Conservation (phyloP, 2,329 filamentous ascomycete genomes). For the Calycina herbarum region DNA sequence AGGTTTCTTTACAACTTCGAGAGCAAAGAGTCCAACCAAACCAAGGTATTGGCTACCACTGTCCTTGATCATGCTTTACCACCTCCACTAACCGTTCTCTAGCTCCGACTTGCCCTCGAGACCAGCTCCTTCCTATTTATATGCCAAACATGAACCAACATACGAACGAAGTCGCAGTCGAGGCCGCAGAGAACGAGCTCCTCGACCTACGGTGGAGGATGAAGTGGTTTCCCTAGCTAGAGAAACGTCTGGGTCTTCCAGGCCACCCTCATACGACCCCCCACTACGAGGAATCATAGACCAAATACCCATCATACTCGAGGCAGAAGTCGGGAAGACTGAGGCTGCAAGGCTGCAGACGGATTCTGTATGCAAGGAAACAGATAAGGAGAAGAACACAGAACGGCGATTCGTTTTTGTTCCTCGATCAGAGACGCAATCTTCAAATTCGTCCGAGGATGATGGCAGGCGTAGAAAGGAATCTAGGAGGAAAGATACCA, state of each 20-base stretch:
- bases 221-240: conserved; percentile 61
- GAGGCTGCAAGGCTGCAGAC: conserved; percentile 33
- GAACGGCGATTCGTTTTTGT: conserved; percentile 68
- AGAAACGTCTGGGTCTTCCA: conserved; percentile 46
- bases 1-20: conserved; percentile 50
- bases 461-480: conserved; percentile 18
- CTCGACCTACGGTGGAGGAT: conserved; percentile 66
- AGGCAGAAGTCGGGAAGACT: conserved; percentile 47
- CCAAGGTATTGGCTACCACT: conserved; percentile 31
- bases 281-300: conserved; percentile 64
- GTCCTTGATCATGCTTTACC: neutral
- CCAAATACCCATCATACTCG: conserved; percentile 66
- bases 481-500: conserved; percentile 7
- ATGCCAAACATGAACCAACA: conserved; percentile 14
- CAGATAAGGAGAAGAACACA: conserved; percentile 23
- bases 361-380: conserved; percentile 24
- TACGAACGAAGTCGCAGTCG: conserved; percentile 26
- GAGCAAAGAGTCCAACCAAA: conserved; percentile 38
- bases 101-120: conserved; percentile 15
- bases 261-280: conserved; percentile 49
- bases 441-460: conserved; percentile 26
- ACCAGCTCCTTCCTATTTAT: conserved; percentile 18
- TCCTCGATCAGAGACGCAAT: conserved; percentile 33
- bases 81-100: conserved; percentile 2
- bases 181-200: conserved; percentile 26